These are phyloP conservation scores for Diospyros lotus DNA, from an alignment of 148 eudicot genomes.

Conservation along the genomic window DNA sequence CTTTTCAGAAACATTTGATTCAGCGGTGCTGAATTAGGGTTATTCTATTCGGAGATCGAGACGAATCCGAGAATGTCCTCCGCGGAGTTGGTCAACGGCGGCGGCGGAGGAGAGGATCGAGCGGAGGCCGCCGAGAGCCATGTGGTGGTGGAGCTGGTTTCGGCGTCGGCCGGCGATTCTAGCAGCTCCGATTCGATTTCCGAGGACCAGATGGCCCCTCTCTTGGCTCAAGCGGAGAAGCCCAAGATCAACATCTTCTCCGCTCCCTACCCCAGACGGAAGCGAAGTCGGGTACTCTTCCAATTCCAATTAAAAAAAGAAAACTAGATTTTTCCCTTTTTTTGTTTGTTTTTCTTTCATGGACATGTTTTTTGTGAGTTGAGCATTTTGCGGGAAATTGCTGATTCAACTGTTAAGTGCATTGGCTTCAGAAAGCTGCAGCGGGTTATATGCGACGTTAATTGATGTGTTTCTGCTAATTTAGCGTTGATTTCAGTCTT, in stretches of 20 bases:
- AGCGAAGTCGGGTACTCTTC: slow-evolving; percentile 25
- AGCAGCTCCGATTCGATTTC: slow-evolving; percentile 12
- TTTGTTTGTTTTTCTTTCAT: neutral
- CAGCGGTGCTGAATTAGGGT: neutral
- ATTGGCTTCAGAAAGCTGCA: neutral
- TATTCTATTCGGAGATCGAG: neutral
- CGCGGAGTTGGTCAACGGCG: slow-evolving; percentile 16
- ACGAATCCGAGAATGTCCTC: slow-evolving; percentile 14
- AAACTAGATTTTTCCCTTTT: neutral
- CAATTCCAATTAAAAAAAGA: neutral
- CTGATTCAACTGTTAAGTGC: neutral
- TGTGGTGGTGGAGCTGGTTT: slow-evolving; percentile 25
- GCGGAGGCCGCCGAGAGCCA: slow-evolving; percentile 1
- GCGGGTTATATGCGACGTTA: neutral
- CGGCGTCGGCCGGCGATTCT: slow-evolving; percentile 9
- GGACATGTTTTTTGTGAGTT: neutral
- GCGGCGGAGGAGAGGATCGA: slow-evolving; percentile 4
- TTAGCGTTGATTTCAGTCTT: neutral
- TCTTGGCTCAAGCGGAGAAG: slow-evolving; percentile 29
- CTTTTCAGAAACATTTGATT: neutral
- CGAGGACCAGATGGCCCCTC: slow-evolving; percentile 39
- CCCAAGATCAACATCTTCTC: slow-evolving; percentile 58
- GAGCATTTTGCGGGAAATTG: neutral
- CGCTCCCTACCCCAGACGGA: slow-evolving; percentile 36
- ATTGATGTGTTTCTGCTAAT: neutral